Conservation (phyloP, 2,329 filamentous ascomycete species). For the Macrophomina pseudophaseolina region DNA sequence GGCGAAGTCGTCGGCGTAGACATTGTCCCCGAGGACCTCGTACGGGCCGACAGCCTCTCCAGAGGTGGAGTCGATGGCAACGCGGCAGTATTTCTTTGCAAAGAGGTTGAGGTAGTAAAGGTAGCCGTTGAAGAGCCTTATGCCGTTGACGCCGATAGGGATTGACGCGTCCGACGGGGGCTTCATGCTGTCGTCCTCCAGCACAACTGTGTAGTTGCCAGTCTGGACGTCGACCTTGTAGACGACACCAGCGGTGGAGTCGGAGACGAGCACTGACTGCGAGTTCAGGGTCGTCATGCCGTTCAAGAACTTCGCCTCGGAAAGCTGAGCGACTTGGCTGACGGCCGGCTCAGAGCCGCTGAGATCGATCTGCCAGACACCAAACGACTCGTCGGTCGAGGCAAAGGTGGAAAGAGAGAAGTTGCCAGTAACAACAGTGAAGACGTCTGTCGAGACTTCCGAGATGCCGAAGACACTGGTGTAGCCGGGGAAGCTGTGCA, state of each 20-base stretch:
- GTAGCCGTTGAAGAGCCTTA: constrained; percentile 29
- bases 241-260: constrained; percentile 34
- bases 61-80: constrained; percentile 29
- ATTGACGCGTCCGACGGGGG: constrained; percentile 19
- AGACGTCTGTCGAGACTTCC: constrained; percentile 40
- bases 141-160: constrained; percentile 34
- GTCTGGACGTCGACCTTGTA: constrained; percentile 29
- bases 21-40: constrained; percentile 6
- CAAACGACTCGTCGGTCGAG: constrained; percentile 29
- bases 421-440: constrained; percentile 35
- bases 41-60: constrained; percentile 18
- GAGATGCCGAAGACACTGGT: constrained; percentile 44
- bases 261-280: constrained; percentile 33
- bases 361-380: constrained; percentile 25
- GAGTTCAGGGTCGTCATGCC: constrained; percentile 34
- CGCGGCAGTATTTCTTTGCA: constrained; percentile 28
- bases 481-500: constrained; percentile 36
- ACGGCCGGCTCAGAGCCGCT: constrained; percentile 33
- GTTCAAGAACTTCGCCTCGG: constrained; percentile 31
- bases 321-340: constrained; percentile 32
- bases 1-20: constrained; percentile 20
- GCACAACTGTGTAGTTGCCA: constrained; percentile 26
- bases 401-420: constrained; percentile 26
- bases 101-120: constrained; percentile 35
- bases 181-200: constrained; percentile 31